Percentiles rank a stretch among this genome's conserved stretches.
phyloP scores from a whole-genome alignment of 495 filamentous ascomycete species.

The Xylaria sp. region DNA sequence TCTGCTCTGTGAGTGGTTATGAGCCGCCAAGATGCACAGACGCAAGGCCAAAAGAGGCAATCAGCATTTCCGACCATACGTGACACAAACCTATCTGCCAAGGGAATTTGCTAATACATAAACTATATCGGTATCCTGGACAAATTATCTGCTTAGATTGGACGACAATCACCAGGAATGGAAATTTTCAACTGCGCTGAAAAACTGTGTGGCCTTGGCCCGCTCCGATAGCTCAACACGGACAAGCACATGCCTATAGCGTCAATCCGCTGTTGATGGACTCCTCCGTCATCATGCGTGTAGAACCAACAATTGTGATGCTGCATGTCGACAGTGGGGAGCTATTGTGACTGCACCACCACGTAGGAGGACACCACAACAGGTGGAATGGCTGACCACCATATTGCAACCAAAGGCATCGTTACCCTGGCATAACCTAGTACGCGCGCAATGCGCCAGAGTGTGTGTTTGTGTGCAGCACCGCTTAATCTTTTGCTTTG shows the following conservation, averaged over 20 bases:
- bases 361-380: not conserved
- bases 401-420: not conserved
- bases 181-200: not conserved
- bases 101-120: not conserved
- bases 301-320: not conserved
- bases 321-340: not conserved
- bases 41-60: not conserved
- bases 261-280: not conserved
- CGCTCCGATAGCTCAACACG: not conserved
- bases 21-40: not conserved
- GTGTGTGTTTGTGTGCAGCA: not conserved
- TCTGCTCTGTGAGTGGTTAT: not conserved
- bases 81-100: not conserved
- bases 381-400: not conserved
- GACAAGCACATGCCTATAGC: not conserved
- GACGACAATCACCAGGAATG: not conserved
- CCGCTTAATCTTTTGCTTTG: not conserved
- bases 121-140: not conserved
- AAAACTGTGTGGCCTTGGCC: conserved; percentile 3
- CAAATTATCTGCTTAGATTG: not conserved
- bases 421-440: not conserved
- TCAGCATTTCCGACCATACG: not conserved
- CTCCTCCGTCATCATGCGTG: not conserved
- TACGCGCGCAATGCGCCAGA: not conserved
- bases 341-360: conserved; percentile 2